Conservation (phyloP, 106 monocot genomes). For the Apostasia ramifera region DNA sequence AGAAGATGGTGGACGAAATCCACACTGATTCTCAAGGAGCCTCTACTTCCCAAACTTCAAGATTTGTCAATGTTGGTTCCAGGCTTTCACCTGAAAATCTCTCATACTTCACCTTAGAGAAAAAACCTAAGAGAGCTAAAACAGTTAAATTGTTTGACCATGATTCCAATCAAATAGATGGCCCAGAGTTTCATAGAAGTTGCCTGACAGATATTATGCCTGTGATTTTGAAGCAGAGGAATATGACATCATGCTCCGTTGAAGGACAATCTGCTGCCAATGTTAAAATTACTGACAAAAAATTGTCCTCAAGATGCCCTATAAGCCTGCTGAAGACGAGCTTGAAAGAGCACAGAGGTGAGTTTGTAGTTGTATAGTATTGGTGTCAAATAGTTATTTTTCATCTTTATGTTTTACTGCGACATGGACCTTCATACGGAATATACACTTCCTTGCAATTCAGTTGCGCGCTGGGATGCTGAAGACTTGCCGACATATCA, state of each 20-base stretch:
- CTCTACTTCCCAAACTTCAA: constrained; percentile 42
- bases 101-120: not conserved
- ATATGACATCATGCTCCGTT: no score
- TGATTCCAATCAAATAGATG: not conserved
- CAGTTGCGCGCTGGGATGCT: constrained; percentile 76
- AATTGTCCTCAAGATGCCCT: not conserved
- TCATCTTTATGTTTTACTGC: no score
- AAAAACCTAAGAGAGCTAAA: constrained; percentile 1
- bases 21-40: not conserved
- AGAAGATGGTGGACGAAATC: not conserved
- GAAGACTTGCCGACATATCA: constrained; percentile 13
- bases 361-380: no score
- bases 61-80: not conserved
- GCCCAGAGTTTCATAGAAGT: constrained; percentile 3
- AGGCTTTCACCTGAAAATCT: constrained; percentile 13
- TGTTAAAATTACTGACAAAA: no score
- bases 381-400: no score
- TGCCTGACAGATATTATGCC: constrained; percentile 5
- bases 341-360: not conserved
- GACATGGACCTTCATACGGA: no score
- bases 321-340: constrained; percentile 15
- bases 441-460: not conserved
- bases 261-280: no score
- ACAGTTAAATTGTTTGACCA: not conserved
- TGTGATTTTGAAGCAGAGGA: not conserved